Conservation (phyloP, 2,329 filamentous ascomycete species). For the Clathrospora elynae region DNA sequence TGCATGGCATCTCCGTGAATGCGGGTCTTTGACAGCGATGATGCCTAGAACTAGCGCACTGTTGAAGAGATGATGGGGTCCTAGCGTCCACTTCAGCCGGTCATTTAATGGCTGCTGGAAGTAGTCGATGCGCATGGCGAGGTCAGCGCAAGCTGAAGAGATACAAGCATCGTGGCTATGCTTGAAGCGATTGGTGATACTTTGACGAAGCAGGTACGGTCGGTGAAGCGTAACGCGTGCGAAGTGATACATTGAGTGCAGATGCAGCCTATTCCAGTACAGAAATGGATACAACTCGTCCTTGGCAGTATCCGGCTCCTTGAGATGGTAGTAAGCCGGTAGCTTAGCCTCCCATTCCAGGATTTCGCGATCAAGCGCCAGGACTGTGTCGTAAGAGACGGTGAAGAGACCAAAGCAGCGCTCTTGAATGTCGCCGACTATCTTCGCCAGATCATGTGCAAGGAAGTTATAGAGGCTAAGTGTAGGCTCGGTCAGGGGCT, state of each 20-base stretch:
- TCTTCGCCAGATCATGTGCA: constrained; percentile 43
- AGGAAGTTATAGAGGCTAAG: constrained; percentile 42
- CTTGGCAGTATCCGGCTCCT: constrained; percentile 39
- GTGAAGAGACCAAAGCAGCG: constrained; percentile 47
- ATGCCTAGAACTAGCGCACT: constrained; percentile 50
- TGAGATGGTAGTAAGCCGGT: constrained; percentile 46
- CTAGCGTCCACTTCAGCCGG: constrained; percentile 44
- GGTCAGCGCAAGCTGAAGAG: constrained; percentile 50
- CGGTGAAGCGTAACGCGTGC: constrained; percentile 50
- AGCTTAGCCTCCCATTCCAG: constrained; percentile 41
- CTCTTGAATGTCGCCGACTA: constrained; percentile 51
- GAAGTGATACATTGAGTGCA: constrained; percentile 51
- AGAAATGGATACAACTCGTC: constrained; percentile 41
- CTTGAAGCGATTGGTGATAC: constrained; percentile 50
- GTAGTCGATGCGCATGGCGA: constrained; percentile 46
- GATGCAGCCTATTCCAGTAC: constrained; percentile 48
- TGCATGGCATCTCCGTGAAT: constrained; percentile 34
- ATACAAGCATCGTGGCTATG: constrained; percentile 51
- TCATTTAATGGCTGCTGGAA: constrained; percentile 40
- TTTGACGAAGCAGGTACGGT: constrained; percentile 49
- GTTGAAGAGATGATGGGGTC: constrained; percentile 51
- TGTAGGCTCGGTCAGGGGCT: constrained; percentile 42
- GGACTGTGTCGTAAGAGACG: constrained; percentile 48
- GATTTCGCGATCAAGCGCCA: constrained; percentile 45
- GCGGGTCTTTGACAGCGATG: constrained; percentile 45